Evolutionary conservation across 768 basidiomycete species (phyloP).

Genomic region (Psilocybe cyanescens): DNA sequence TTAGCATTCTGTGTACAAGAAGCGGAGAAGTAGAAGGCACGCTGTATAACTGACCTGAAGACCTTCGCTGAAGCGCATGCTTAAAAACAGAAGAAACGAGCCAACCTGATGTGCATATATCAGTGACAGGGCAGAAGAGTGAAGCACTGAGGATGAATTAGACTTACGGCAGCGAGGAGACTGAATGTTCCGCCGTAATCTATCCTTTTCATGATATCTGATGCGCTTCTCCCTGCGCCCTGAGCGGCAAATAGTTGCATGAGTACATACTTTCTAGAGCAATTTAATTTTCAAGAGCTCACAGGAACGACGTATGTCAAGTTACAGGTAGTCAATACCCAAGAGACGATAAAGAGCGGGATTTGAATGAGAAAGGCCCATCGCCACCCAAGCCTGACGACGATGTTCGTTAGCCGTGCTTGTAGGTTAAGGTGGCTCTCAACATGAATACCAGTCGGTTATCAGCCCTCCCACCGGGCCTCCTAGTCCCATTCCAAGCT

Average conservation of each 20-base stretch:
- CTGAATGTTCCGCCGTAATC: conserved; percentile 76
- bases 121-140: not conserved
- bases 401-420: not conserved
- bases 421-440: not conserved
- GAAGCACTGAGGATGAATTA: not conserved
- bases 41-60: conserved; percentile 44
- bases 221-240: conserved; percentile 70
- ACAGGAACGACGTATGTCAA: conserved; percentile 64
- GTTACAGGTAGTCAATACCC: conserved; percentile 58
- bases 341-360: conserved; percentile 67
- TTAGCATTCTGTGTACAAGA: not conserved
- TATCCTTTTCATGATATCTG: conserved; percentile 71
- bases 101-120: conserved; percentile 42
- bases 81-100: conserved; percentile 69
- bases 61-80: conserved; percentile 70
- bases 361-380: conserved; percentile 80
- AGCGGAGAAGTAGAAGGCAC: not conserved
- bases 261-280: not conserved
- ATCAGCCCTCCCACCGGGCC: conserved; percentile 75
- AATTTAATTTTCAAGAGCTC: not conserved
- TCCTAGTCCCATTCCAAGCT: conserved; percentile 81
- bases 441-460: conserved; percentile 57
- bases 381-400: conserved; percentile 72
- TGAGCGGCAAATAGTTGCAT: conserved; percentile 25
- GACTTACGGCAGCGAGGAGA: conserved; percentile 61